Evolutionary conservation across 1,284 basidiomycete species (phyloP).

Genomic region (Calocybe gambosa): DNA sequence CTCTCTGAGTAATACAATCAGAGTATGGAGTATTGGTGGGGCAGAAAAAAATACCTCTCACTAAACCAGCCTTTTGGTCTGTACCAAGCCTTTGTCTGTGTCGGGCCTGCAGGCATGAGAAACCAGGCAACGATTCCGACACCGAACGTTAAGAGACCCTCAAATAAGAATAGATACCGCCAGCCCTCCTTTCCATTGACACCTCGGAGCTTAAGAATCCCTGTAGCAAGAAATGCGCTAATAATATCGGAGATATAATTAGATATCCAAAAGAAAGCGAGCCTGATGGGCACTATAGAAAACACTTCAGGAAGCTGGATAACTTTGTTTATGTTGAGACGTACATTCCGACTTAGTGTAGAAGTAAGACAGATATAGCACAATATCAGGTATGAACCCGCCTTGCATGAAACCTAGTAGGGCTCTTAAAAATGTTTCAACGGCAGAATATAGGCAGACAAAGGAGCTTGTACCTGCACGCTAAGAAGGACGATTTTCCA

Average conservation of each 20-base stretch:
- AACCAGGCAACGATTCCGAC: constrained; percentile 57
- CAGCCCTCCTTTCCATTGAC: constrained; percentile 48
- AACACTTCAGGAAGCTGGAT: neutral
- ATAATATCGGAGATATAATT: constrained; percentile 50
- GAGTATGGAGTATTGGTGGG: neutral
- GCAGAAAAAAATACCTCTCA: constrained; percentile 28
- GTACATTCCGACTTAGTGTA: constrained; percentile 55
- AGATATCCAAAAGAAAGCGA: constrained; percentile 67
- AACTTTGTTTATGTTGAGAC: constrained; percentile 10
- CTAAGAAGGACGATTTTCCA: constrained; percentile 50
- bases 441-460: constrained; percentile 23
- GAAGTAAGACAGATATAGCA: constrained; percentile 65
- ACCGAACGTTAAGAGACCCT: constrained; percentile 46
- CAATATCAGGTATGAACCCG: constrained; percentile 56
- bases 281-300: constrained; percentile 49
- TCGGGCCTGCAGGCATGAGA: constrained; percentile 64
- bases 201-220: constrained; percentile 55
- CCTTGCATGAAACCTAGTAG: constrained; percentile 37
- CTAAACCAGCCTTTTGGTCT: constrained; percentile 52
- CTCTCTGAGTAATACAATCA: constrained; percentile 27
- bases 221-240: constrained; percentile 59
- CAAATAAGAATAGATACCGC: constrained; percentile 56
- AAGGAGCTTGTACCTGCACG: constrained; percentile 35
- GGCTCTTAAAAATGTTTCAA: constrained; percentile 21
- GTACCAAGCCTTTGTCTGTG: constrained; percentile 61